Evolutionary conservation across 2,329 filamentous ascomycete genomes (phyloP), one percentile per base, ranked within the genome.

Genomic region (Cryphonectria naterciae): DNA sequence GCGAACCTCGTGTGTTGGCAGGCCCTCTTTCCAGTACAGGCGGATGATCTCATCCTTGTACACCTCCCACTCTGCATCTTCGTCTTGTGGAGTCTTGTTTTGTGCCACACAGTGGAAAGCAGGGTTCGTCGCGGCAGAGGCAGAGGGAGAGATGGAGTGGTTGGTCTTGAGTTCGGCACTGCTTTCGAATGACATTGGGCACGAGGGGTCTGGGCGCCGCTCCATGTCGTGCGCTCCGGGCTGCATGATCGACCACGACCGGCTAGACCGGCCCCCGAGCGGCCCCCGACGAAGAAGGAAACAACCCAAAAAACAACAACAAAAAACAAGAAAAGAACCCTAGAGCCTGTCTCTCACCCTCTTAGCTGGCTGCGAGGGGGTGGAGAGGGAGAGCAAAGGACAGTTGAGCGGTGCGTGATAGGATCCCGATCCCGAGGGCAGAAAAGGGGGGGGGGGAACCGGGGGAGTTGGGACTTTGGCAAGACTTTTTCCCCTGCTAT

Each of bases 31-130:
- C 68, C 68, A 70, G 32, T 54, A 70, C 2, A 70, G 13, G 17
- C 56, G 43, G 10, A 70, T 22, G 5, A 70, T 39, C 39, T 70
- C 25, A 13, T 67, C 64, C 41, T 65, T 65, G 37, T 65, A 35
- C 32, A 8, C 25, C 19, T 49, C 32, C 62, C 62, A 65, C 17
- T 49, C 62, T 49, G 41, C 62, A 65, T 65, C 62, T 28, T 65
- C 62, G 25, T 5, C 22, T 19, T 65, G 6, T 49, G 0, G 1
- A 49, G 43, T 8, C 43, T 49, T 8, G 19, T 49, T 19, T 49
- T 22, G 43, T 8, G 19, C 43, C 43, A 49, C 43, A 22, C 22
- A 22, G 17, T 5, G 43, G 19, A 22, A 8, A 49, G 43, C 43
- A 4, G 43, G 19, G 7, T 49, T 49, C 5, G 43, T 22, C 43